Percentiles rank a stretch among this genome's conserved stretches.
Evolutionary conservation across 306 rosid species (phyloP).

Genomic region (Fagus sylvatica): DNA sequence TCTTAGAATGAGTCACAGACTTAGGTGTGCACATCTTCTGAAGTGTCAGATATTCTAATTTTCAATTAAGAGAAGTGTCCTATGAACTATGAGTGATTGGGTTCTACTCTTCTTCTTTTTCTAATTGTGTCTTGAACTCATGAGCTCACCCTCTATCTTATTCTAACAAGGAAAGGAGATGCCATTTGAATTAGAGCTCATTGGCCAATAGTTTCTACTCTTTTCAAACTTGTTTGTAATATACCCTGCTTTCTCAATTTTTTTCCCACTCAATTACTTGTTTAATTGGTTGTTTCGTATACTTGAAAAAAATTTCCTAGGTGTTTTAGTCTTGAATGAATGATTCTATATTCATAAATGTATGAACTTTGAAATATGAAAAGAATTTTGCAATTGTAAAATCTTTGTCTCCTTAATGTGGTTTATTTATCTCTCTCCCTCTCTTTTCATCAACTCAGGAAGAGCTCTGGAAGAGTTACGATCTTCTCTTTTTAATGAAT

Average conservation of each 20-base stretch:
- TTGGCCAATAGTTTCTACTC: background rate
- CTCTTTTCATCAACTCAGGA: slow-evolving; percentile 40
- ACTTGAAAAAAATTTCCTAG: background rate
- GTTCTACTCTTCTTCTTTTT: too few species aligned
- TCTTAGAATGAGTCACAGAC: background rate
- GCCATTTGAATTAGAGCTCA: too few species aligned
- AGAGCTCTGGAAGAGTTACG: slow-evolving; percentile 71
- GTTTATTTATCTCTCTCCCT: background rate
- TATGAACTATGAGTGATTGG: background rate
- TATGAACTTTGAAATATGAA: too few species aligned
- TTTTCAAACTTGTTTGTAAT: background rate
- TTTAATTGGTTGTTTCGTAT: background rate
- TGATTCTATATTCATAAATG: background rate
- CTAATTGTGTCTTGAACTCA: too few species aligned
- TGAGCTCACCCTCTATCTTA: too few species aligned
- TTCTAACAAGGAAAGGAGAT: too few species aligned
- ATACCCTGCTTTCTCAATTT: background rate
- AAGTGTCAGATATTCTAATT: too few species aligned
- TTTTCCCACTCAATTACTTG: background rate
- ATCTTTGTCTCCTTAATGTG: slow-evolving; percentile 9
- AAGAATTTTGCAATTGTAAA: background rate
- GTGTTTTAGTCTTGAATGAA: background rate
- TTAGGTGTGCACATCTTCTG: background rate
- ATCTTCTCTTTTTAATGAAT: slow-evolving; percentile 57
- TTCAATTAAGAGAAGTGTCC: background rate